These are phyloP conservation scores for Leccinum imitatum DNA, from an alignment of 768 basidiomycete genomes.

Conservation along the genomic window DNA sequence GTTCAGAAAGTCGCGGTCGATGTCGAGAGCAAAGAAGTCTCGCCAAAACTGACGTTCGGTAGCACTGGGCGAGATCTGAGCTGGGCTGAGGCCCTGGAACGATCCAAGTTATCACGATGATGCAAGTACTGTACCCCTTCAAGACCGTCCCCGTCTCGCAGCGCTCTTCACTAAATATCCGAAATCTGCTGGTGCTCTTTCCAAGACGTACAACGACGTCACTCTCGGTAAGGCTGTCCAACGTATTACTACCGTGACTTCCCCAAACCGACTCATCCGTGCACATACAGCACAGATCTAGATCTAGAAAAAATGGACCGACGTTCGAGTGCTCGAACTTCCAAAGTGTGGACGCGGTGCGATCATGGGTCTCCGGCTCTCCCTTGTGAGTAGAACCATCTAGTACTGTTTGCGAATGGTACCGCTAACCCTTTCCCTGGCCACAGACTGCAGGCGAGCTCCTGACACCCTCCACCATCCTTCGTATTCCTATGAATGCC, in stretches of 20 bases:
- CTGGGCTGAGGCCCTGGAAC: constrained; percentile 41
- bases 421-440: background rate
- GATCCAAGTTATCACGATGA: background rate
- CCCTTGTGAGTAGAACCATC: constrained; percentile 41
- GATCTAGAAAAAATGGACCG: constrained; percentile 43
- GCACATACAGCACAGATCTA: too few relatives aligned
- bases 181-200: too few relatives aligned
- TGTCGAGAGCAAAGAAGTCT: constrained; percentile 49
- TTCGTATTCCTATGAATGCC: too few relatives aligned
- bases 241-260: too few relatives aligned
- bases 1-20: constrained; percentile 48
- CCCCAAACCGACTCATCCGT: too few relatives aligned
- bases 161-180: too few relatives aligned
- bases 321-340: constrained; percentile 64
- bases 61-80: constrained; percentile 45
- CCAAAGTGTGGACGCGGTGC: constrained; percentile 51
- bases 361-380: constrained; percentile 56
- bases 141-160: too few relatives aligned
- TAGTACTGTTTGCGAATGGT: background rate
- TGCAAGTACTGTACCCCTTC: too few relatives aligned
- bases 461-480: too few relatives aligned
- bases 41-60: constrained; percentile 50
- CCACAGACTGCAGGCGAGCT: constrained; percentile 39
- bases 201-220: too few relatives aligned
- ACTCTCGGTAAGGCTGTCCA: too few relatives aligned